Base-by-base conservation (phyloP, 495 filamentous ascomycete species). In the Darksidea phi region DNA sequence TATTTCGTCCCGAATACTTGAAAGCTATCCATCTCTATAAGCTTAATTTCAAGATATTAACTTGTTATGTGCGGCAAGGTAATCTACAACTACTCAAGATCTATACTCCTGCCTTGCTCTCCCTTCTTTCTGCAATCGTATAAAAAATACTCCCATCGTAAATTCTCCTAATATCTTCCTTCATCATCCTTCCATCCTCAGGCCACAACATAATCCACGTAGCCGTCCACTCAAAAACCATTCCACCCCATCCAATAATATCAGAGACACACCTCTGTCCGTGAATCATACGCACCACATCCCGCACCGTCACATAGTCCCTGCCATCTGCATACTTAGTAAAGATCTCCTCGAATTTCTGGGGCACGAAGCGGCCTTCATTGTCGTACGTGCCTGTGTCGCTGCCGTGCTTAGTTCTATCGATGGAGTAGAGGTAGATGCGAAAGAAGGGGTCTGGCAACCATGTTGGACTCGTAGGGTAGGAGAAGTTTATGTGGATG, bases 171-270 rank as follows among this genome's bases (percentile, higher is more conserved):
- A 64, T 58, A 48, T 64, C 61, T 45, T 64, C 61, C 41, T 64
- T 64, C 48, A 20, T 51, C 53, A 64, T 57, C 36, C 36, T 42
- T 17, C 61, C 61, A 36, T 64, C 61, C 47, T 53, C 26, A 10
- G 59, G 59, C 59, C 59, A 62, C 2, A 62, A 42, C 34, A 46
- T 46, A 20, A 72, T 54, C 18, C 61, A 74, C 63, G 67, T 70
- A 8, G 64, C 68, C 0, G 70, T 54, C 72, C 72, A 55, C 43
- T 72, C 41, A 43, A 43, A 43, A 20, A 4, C 5, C 41, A 20
- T 20, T 6, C 41, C 41, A 43, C 54, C 41, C 18, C 42, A 51
- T 7, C 17, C 45, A 47, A 59, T 50, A 6, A 21, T 6, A 45
- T 38, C 48, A 3, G 5, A 6, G 2, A 34, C 37, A 43, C 13